Percentiles rank a stretch among this genome's conserved stretches.
Conservation (phyloP, 2,329 filamentous ascomycete species). For the Diaporthe vexans region DNA sequence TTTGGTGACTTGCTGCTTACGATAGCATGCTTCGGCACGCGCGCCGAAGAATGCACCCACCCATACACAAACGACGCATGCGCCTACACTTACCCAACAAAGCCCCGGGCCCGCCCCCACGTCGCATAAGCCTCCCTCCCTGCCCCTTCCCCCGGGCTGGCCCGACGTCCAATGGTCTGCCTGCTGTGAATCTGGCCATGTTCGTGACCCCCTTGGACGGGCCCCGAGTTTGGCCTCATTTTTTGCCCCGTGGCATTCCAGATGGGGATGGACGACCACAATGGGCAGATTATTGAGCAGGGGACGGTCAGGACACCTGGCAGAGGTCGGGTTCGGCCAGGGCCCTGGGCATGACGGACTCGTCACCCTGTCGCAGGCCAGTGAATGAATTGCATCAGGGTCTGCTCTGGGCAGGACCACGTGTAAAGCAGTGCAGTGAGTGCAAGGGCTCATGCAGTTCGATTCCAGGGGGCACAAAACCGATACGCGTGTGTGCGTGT, state of each 20-base stretch:
- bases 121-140: background rate
- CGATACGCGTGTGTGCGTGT: background rate
- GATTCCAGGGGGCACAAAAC: no score
- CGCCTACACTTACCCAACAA: background rate
- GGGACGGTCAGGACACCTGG: background rate
- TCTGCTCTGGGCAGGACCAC: slow-evolving; percentile 14
- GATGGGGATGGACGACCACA: background rate
- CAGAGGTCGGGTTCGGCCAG: background rate
- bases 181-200: background rate
- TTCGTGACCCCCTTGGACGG: background rate
- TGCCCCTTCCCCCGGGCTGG: background rate
- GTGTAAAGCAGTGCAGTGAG: no score
- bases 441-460: background rate
- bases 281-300: background rate
- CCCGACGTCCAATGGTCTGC: slow-evolving; percentile 13
- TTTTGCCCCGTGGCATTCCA: slow-evolving; percentile 10
- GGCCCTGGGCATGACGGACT: no score
- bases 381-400: slow-evolving; percentile 1
- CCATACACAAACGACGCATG: no score
- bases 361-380: background rate
- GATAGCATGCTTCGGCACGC: background rate
- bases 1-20: background rate
- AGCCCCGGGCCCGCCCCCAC: slow-evolving; percentile 3
- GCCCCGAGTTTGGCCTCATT: background rate
- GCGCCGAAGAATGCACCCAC: background rate